phyloP scores from a whole-genome alignment of 108 stramenopile genomes.

The Fistulifera solaris region DNA sequence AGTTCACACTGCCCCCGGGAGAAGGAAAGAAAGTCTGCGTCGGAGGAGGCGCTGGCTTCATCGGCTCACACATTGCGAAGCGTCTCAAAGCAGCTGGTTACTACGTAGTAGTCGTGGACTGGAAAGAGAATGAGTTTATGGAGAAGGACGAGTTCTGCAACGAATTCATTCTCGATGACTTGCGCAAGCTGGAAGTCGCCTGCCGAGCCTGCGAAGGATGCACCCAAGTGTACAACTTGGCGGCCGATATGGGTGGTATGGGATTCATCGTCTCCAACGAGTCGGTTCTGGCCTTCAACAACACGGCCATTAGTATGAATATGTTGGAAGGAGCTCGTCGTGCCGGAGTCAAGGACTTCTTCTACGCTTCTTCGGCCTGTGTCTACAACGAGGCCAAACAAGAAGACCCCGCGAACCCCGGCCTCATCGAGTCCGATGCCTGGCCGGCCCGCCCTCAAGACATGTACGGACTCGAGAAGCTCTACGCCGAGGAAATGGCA shows the following conservation, averaged over 20 bases:
- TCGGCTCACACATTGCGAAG: conserved; percentile 95
- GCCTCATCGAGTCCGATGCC: conserved; percentile 90
- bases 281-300: conserved; percentile 94
- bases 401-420: conserved; percentile 93
- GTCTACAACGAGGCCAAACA: conserved; percentile 99
- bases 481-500: conserved; percentile 99
- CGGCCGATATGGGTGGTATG: conserved; percentile 99
- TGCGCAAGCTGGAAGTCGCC: conserved; percentile 92
- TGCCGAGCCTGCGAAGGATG: conserved; percentile 91
- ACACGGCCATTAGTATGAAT: conserved; percentile 98
- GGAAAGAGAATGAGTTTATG: conserved; percentile 99
- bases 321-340: conserved; percentile 96
- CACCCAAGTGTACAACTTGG: conserved; percentile 95
- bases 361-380: conserved; percentile 94
- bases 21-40: conserved; percentile 80
- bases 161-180: conserved; percentile 91
- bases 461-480: conserved; percentile 98
- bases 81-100: conserved; percentile 87
- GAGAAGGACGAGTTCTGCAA: conserved; percentile 91
- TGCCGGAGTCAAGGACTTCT: conserved; percentile 81
- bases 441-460: conserved; percentile 99
- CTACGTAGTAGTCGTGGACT: conserved; percentile 89
- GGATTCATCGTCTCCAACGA: conserved; percentile 98
- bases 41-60: conserved; percentile 96
- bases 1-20: conserved; percentile 71